These are phyloP conservation scores for Malassezia psittaci DNA, from an alignment of 1,284 basidiomycete genomes.

Conservation along the genomic window DNA sequence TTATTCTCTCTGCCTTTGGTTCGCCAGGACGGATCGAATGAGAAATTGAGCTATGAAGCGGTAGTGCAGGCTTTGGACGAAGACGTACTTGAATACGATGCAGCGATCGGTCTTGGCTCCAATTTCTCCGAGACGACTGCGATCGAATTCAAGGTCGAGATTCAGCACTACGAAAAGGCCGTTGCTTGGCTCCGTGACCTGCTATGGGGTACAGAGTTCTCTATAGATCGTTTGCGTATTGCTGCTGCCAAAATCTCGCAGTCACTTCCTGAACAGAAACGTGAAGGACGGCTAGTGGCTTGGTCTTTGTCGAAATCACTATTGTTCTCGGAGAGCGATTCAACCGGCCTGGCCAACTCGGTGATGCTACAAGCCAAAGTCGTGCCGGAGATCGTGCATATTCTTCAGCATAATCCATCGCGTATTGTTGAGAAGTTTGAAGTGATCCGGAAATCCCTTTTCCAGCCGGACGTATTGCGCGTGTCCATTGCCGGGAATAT, in stretches of 20 bases:
- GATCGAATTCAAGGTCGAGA: constrained; percentile 67
- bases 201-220: constrained; percentile 70
- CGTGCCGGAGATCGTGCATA: constrained; percentile 64
- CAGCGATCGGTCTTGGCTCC: constrained; percentile 59
- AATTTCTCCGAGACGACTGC: constrained; percentile 62
- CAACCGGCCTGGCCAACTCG: constrained; percentile 63
- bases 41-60: constrained; percentile 66
- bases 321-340: constrained; percentile 60
- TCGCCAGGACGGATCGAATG: constrained; percentile 58
- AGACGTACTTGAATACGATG: constrained; percentile 79
- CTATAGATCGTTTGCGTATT: constrained; percentile 75
- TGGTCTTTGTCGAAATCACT: constrained; percentile 63
- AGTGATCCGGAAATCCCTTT: constrained; percentile 23
- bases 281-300: constrained; percentile 73
- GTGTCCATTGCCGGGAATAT: constrained; percentile 83
- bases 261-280: constrained; percentile 82
- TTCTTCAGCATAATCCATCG: constrained; percentile 50
- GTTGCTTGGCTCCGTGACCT: constrained; percentile 82
- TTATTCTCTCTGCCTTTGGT: constrained; percentile 83
- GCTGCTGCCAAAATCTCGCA: constrained; percentile 81
- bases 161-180: constrained; percentile 66
- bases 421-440: constrained; percentile 33
- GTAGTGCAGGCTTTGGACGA: constrained; percentile 82
- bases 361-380: constrained; percentile 68
- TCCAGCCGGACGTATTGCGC: constrained; percentile 65